Conservation (phyloP, 805 yeast species). For the Starmerella apis region DNA sequence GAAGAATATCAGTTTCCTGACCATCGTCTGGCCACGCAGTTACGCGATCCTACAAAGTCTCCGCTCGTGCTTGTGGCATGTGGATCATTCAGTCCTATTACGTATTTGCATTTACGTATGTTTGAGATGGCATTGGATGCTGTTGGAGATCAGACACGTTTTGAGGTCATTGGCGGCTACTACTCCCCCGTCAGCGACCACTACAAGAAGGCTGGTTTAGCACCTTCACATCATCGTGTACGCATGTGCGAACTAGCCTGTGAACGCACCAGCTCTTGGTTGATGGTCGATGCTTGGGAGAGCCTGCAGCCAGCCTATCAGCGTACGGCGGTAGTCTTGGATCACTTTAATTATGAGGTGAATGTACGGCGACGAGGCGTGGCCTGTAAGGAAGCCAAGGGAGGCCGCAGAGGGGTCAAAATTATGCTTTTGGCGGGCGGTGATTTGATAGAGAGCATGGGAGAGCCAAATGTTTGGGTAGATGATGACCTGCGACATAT, state of each 20-base stretch:
- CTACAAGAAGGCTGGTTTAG: conserved; percentile 86
- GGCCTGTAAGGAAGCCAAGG: conserved; percentile 33
- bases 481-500: conserved; percentile 91
- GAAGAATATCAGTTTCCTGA: conserved; percentile 72
- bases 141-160: conserved; percentile 79
- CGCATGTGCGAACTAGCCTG: conserved; percentile 98
- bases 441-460: conserved; percentile 95
- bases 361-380: conserved; percentile 86
- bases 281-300: conserved; percentile 99
- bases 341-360: conserved; percentile 91
- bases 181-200: conserved; percentile 87
- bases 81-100: conserved; percentile 93
- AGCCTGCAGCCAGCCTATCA: conserved; percentile 82
- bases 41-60: conserved; percentile 63
- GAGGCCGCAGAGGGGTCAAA: conserved; percentile 63
- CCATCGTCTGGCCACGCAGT: conserved; percentile 63
- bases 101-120: conserved; percentile 91
- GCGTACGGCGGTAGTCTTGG: conserved; percentile 88
- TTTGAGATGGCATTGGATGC: conserved; percentile 98
- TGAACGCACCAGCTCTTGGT: conserved; percentile 92
- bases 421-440: conserved; percentile 97
- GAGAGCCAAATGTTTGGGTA: conserved; percentile 99
- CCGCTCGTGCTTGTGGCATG: conserved; percentile 95
- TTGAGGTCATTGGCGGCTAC: conserved; percentile 93
- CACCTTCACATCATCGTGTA: conserved; percentile 79